A percentile compares a stretch with the other conserved stretches of the same genome.
phyloP scores from a whole-genome alignment of 495 filamentous ascomycete species.

The Penicillium samsonianum region DNA sequence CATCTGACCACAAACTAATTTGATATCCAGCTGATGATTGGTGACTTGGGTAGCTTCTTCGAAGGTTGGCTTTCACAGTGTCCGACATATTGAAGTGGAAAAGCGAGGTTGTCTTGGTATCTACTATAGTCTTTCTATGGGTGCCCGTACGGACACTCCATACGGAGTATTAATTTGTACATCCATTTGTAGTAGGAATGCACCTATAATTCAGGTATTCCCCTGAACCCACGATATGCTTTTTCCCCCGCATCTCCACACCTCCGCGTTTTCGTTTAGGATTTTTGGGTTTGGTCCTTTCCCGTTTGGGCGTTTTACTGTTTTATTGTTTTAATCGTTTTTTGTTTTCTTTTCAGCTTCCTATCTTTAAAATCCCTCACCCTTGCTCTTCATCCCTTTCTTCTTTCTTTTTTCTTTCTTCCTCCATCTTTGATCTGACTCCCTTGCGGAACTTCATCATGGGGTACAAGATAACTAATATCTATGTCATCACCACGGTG shows the following conservation, averaged over 20 bases:
- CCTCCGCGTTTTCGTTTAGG: background rate
- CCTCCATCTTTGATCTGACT: background rate
- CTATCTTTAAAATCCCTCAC: conserved; percentile 1
- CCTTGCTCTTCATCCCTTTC: background rate
- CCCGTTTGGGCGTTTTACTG: background rate
- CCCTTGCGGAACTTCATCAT: conserved; percentile 12
- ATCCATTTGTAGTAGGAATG: background rate
- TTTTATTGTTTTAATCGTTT: background rate
- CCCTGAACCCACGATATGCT: background rate
- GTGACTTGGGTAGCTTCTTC: background rate
- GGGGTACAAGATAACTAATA: conserved; percentile 31
- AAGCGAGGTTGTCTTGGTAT: background rate
- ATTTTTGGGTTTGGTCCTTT: background rate
- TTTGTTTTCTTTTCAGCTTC: background rate
- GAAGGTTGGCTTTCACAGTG: background rate
- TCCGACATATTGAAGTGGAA: background rate
- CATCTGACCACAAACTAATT: conserved; percentile 5
- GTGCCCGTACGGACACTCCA: too few relatives aligned
- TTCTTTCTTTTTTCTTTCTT: background rate
- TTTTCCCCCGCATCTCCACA: conserved; percentile 19
- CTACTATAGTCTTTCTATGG: background rate
- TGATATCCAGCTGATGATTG: conserved; percentile 5
- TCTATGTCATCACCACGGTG: conserved; percentile 35
- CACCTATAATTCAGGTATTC: background rate
- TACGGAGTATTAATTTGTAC: too few relatives aligned